Conservation (phyloP, 495 filamentous ascomycete genomes). For the Xylaria acuta region DNA sequence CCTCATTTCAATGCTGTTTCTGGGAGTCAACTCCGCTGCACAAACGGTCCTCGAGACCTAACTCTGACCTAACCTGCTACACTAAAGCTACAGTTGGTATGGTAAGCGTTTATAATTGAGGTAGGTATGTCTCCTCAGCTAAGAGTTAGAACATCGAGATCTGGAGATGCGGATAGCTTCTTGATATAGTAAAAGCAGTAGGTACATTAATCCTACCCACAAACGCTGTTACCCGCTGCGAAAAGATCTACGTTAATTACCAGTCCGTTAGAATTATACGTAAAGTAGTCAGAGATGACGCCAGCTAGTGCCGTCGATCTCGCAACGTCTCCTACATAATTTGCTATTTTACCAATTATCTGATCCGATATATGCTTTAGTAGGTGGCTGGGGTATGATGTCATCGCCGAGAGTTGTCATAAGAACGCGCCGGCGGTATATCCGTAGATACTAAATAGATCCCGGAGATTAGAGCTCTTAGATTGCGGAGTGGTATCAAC, state of each 20-base stretch:
- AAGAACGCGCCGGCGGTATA: background rate
- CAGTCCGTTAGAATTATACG: slow-evolving; percentile 6
- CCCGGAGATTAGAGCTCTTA: background rate
- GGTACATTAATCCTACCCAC: slow-evolving; percentile 1
- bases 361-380: background rate
- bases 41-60: background rate
- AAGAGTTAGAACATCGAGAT: slow-evolving; percentile 7
- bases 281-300: slow-evolving; percentile 1
- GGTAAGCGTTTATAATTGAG: background rate
- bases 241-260: slow-evolving; percentile 19
- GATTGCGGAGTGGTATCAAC: background rate
- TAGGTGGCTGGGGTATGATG: slow-evolving; percentile 9
- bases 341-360: background rate
- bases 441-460: background rate
- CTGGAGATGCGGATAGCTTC: background rate
- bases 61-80: background rate
- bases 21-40: slow-evolving; percentile 9
- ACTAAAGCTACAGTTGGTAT: background rate
- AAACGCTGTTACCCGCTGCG: background rate
- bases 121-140: background rate
- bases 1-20: slow-evolving; percentile 12
- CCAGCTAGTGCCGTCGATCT: slow-evolving; percentile 6
- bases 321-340: background rate
- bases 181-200: background rate
- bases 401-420: slow-evolving; percentile 13